Conservation (phyloP, 495 filamentous ascomycete species). For the Talaromyces proteolyticus region DNA sequence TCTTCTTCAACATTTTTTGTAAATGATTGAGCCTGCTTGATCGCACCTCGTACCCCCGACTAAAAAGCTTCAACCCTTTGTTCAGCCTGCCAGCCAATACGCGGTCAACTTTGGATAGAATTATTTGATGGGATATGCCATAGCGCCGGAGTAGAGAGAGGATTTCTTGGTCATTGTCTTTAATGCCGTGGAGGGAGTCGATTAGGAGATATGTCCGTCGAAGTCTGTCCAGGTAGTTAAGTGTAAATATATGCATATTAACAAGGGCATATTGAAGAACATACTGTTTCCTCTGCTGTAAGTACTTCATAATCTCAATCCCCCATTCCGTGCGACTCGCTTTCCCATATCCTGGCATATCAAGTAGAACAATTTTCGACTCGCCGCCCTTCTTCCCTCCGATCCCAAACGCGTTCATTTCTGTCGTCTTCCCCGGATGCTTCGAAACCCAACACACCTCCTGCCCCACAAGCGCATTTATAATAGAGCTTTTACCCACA, state of each 20-base stretch:
- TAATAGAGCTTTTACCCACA: conserved; percentile 82
- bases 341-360: conserved; percentile 93
- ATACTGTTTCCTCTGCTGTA: conserved; percentile 61
- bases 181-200: conserved; percentile 76
- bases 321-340: conserved; percentile 77
- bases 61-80: conserved; percentile 19
- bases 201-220: conserved; percentile 78
- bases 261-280: conserved; percentile 13
- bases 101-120: conserved; percentile 79
- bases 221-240: conserved; percentile 37
- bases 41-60: conserved; percentile 22
- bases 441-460: conserved; percentile 57
- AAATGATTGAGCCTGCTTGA: conserved; percentile 23
- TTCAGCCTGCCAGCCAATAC: conserved; percentile 21
- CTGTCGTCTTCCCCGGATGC: conserved; percentile 69
- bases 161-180: conserved; percentile 61
- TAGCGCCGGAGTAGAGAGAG: conserved; percentile 56
- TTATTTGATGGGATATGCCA: conserved; percentile 66
- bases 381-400: conserved; percentile 50
- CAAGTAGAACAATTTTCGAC: conserved; percentile 59
- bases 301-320: conserved; percentile 77
- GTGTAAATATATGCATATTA: neutral
- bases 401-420: conserved; percentile 83
- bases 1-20: conserved; percentile 17
- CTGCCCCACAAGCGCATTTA: conserved; percentile 73